phyloP scores from a whole-genome alignment of 805 yeast species.

The Hyphopichia homilentoma region DNA sequence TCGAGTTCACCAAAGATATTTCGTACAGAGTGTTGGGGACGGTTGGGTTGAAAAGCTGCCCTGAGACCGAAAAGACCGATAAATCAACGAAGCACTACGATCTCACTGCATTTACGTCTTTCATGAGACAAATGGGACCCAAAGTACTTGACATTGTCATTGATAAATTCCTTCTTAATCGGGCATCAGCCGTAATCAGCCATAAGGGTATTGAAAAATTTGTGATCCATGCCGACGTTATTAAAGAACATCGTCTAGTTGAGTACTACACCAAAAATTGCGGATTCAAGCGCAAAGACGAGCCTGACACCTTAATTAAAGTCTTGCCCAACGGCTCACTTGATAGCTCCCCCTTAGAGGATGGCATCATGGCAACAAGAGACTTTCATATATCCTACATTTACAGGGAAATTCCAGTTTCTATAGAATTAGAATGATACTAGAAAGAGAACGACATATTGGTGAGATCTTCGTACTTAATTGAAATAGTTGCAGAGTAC shows the following conservation, averaged over 20 bases:
- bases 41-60: slow-evolving; percentile 15
- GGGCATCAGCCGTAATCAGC: slow-evolving; percentile 4
- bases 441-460: too few species aligned
- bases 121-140: slow-evolving; percentile 38
- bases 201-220: slow-evolving; percentile 10
- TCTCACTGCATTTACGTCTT: slow-evolving; percentile 52
- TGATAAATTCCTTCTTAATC: slow-evolving; percentile 10
- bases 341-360: slow-evolving; percentile 25
- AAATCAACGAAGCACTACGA: slow-evolving; percentile 25
- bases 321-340: slow-evolving; percentile 14
- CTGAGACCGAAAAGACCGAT: background rate
- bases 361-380: slow-evolving; percentile 31
- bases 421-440: too few species aligned
- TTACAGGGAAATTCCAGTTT: slow-evolving; percentile 15
- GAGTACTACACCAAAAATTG: slow-evolving; percentile 40
- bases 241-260: slow-evolving; percentile 47
- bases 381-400: slow-evolving; percentile 43
- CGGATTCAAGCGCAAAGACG: slow-evolving; percentile 28
- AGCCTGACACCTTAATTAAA: slow-evolving; percentile 13
- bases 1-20: slow-evolving; percentile 11
- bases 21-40: slow-evolving; percentile 24
- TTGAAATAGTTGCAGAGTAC: too few species aligned
- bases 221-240: slow-evolving; percentile 36
- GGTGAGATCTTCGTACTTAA: too few species aligned
- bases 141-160: slow-evolving; percentile 20